Evolutionary conservation across 306 rosid species (phyloP).

Genomic region (Pterocarpus santalinus): DNA sequence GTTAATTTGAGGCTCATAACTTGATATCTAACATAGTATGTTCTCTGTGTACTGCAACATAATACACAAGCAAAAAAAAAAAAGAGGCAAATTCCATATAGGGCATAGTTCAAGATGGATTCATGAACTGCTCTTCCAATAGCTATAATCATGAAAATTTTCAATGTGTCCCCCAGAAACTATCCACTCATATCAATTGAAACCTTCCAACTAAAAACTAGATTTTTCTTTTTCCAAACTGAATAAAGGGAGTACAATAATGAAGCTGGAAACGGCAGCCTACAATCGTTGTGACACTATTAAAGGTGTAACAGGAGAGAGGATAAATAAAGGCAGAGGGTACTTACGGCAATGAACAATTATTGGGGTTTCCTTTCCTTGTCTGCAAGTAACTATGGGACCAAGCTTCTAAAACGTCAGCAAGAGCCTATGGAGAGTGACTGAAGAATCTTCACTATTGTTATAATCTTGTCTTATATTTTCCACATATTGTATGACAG

Average conservation of each 20-base stretch:
- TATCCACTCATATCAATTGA: not conserved
- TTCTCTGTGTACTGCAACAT: not conserved
- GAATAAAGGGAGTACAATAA: constrained; percentile 8
- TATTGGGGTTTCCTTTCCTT: constrained; percentile 53
- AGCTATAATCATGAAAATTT: not conserved
- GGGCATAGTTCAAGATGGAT: constrained; percentile 24
- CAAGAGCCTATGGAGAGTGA: constrained; percentile 57
- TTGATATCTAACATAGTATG: not conserved
- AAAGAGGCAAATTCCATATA: not conserved
- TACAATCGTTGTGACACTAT: constrained; percentile 9
- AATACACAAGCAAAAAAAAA: not conserved
- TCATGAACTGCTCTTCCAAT: constrained; percentile 16
- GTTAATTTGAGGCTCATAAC: too few species aligned
- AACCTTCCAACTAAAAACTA: not conserved
- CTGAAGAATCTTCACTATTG: constrained; percentile 69
- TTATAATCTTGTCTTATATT: constrained; percentile 53
- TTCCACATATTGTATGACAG: constrained; percentile 45
- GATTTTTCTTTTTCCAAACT: not conserved
- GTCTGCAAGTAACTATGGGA: constrained; percentile 63
- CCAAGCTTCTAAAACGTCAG: constrained; percentile 71
- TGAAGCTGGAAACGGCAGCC: constrained; percentile 6
- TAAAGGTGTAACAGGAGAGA: constrained; percentile 23
- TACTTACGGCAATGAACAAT: constrained; percentile 54
- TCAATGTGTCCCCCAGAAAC: not conserved
- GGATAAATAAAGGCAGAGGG: constrained; percentile 41